Evolutionary conservation across 352 stramenopile genomes (phyloP).

Genomic region (Phytophthora chlamydospora): DNA sequence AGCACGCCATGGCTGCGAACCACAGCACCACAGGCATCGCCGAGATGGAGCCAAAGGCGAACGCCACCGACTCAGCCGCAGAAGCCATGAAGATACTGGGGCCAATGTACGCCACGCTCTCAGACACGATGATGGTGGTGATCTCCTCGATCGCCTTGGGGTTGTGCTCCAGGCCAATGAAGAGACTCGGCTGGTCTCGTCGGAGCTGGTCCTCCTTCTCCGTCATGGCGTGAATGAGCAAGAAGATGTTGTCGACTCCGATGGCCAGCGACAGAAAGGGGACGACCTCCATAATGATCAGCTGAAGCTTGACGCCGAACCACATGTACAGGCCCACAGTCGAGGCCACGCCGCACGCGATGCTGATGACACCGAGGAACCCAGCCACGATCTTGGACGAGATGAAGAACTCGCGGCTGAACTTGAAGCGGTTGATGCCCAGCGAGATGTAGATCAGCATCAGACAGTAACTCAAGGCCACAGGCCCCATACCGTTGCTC

Average conservation of each 20-base stretch:
- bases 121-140: constrained; percentile 42
- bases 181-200: constrained; percentile 41
- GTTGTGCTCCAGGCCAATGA: constrained; percentile 49
- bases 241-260: constrained; percentile 76
- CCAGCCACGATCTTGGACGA: constrained; percentile 63
- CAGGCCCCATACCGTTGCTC: constrained; percentile 52
- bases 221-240: constrained; percentile 64
- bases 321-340: constrained; percentile 74
- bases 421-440: constrained; percentile 68
- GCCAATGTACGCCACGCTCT: constrained; percentile 55
- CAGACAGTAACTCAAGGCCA: constrained; percentile 57
- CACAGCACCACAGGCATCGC: constrained; percentile 70
- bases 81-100: constrained; percentile 76
- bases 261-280: constrained; percentile 73
- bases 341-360: constrained; percentile 61
- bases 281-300: constrained; percentile 78
- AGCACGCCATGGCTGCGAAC: constrained; percentile 68
- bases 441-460: constrained; percentile 77
- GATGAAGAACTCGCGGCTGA: constrained; percentile 53
- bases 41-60: constrained; percentile 65
- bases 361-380: constrained; percentile 63
- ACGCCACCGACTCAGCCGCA: constrained; percentile 54
- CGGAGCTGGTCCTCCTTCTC: constrained; percentile 51
- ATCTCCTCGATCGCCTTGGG: constrained; percentile 48
- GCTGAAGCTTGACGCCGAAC: constrained; percentile 60